Conservation (phyloP, 495 filamentous ascomycete species). For the Talaromyces liani region DNA sequence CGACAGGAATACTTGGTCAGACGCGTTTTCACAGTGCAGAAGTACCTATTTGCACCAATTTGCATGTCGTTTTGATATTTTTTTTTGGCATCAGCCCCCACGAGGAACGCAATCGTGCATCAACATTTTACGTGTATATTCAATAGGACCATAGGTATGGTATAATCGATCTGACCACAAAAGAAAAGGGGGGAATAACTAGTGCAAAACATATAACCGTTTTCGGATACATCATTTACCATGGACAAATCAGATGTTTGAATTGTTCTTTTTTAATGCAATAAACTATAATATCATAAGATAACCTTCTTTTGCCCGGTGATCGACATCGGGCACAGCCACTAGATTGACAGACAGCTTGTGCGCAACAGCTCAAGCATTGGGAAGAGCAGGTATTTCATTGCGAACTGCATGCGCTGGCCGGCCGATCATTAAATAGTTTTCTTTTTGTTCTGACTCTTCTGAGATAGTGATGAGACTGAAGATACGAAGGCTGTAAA, state of each 20-base stretch:
- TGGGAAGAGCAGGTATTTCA: background rate
- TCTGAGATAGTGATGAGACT: background rate
- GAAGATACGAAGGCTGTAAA: background rate
- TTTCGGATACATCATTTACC: background rate
- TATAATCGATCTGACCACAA: background rate
- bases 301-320: background rate
- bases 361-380: background rate
- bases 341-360: background rate
- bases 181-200: background rate
- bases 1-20: background rate
- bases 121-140: too few species aligned
- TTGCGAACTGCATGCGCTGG: background rate
- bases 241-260: background rate
- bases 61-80: background rate
- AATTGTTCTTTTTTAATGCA: background rate
- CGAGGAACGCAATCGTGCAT: conserved; percentile 3
- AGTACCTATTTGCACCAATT: background rate
- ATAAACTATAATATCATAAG: background rate
- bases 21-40: background rate
- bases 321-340: background rate
- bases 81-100: background rate
- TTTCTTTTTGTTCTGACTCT: background rate
- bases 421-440: background rate
- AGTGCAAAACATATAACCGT: background rate
- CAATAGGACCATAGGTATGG: background rate